phyloP scores from a whole-genome alignment of 108 stramenopile species.

The Fistulifera pelliculosa region DNA sequence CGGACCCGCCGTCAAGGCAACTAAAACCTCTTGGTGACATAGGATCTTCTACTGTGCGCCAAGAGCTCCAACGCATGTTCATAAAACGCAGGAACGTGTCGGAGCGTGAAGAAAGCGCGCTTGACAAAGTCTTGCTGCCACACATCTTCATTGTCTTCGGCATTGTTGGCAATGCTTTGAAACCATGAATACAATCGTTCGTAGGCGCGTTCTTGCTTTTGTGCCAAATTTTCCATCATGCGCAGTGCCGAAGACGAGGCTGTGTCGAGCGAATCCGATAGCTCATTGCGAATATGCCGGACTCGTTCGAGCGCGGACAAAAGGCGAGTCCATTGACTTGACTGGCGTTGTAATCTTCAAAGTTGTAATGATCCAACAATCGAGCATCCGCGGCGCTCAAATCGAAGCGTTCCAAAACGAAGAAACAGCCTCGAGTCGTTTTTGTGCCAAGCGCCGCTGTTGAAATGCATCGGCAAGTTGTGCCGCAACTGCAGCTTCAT shows the following conservation, averaged over 20 bases:
- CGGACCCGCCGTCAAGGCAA: conserved; percentile 71
- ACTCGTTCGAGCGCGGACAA: conserved; percentile 67
- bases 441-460: conserved; percentile 30
- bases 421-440: conserved; percentile 49
- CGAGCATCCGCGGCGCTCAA: conserved; percentile 63
- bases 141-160: conserved; percentile 62
- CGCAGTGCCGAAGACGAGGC: conserved; percentile 66
- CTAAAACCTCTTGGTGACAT: conserved; percentile 71
- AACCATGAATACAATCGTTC: conserved; percentile 83
- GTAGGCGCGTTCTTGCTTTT: conserved; percentile 76
- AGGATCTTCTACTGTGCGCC: conserved; percentile 47
- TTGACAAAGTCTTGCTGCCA: conserved; percentile 56
- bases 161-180: conserved; percentile 22
- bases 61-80: conserved; percentile 69
- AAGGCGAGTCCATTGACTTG: conserved; percentile 54
- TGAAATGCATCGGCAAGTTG: conserved; percentile 38
- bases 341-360: conserved; percentile 47
- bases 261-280: conserved; percentile 54
- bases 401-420: conserved; percentile 77
- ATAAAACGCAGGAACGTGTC: conserved; percentile 67
- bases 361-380: conserved; percentile 65
- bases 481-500: conserved; percentile 25
- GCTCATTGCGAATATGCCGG: conserved; percentile 47
- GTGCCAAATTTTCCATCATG: conserved; percentile 78
- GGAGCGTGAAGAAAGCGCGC: conserved; percentile 39